Evolutionary conservation across 345 rosid genomes (phyloP).

Genomic region (Microthlaspi erraticum): DNA sequence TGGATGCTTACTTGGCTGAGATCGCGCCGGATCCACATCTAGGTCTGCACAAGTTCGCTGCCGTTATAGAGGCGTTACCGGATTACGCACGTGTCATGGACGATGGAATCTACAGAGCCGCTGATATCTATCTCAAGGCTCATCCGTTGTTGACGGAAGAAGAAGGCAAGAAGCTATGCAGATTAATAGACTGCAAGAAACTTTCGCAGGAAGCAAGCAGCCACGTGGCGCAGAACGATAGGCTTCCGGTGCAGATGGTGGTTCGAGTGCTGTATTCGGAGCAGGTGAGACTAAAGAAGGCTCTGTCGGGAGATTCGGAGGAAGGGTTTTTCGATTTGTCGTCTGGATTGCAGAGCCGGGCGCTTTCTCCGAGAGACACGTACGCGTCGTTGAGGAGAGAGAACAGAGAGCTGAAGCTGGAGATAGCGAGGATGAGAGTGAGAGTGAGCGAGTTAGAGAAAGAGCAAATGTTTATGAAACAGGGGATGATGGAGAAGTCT

Average conservation of each 20-base stretch:
- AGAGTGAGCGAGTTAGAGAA: constrained; percentile 90
- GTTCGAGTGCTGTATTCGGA: constrained; percentile 39
- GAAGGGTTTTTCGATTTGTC: constrained; percentile 58
- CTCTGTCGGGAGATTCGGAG: constrained; percentile 63
- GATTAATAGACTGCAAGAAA: constrained; percentile 63
- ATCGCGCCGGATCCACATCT: constrained; percentile 83
- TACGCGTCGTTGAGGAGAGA: constrained; percentile 93
- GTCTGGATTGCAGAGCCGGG: constrained; percentile 77
- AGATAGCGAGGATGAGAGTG: constrained; percentile 95
- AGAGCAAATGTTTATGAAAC: constrained; percentile 87
- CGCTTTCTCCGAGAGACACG: constrained; percentile 87
- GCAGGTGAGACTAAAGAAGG: constrained; percentile 61
- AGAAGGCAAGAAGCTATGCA: constrained; percentile 71
- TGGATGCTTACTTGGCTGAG: constrained; percentile 85
- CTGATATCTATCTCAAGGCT: constrained; percentile 83
- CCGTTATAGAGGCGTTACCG: constrained; percentile 73
- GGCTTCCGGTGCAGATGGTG: constrained; percentile 45
- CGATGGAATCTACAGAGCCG: constrained; percentile 81
- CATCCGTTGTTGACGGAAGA: constrained; percentile 69
- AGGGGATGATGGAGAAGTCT: constrained; percentile 73
- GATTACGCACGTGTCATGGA: constrained; percentile 79
- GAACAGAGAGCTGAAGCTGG: constrained; percentile 93
- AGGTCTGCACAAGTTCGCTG: constrained; percentile 68
- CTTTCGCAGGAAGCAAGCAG: constrained; percentile 45
- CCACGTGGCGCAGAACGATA: constrained; percentile 48